phyloP scores from a whole-genome alignment of 176 grass and related monocot species.

The Paspalum notatum region DNA sequence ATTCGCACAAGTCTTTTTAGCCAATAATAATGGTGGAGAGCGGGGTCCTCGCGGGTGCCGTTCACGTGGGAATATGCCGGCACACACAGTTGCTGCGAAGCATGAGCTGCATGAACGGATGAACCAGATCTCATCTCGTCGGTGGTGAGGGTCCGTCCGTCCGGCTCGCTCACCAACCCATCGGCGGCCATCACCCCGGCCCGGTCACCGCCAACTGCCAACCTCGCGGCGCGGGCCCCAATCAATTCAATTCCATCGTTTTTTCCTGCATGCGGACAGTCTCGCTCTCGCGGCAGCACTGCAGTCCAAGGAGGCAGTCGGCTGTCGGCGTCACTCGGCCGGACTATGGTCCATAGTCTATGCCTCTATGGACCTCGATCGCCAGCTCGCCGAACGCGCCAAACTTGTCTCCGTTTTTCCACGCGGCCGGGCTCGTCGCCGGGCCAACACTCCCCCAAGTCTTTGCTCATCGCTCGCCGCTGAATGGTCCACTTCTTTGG shows the following conservation, averaged over 20 bases:
- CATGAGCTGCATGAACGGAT: no score
- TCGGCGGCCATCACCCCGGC: no score
- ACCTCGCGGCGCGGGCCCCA: no score
- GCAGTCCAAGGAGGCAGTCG: no score
- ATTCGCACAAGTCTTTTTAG: neutral
- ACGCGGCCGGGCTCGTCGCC: constrained; percentile 6
- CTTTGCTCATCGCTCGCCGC: neutral
- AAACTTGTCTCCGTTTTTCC: constrained; percentile 29
- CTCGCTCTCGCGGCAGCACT: no score
- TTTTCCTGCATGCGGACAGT: neutral
- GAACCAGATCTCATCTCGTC: constrained; percentile 2
- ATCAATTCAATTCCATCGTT: neutral
- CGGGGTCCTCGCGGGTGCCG: neutral
- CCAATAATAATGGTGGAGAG: neutral
- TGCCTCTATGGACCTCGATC: no score
- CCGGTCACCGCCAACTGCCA: no score
- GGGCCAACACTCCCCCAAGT: neutral
- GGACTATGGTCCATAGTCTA: no score
- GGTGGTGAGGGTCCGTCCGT: neutral
- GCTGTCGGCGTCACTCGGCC: neutral
- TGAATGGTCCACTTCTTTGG: neutral
- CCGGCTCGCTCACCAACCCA: no score
- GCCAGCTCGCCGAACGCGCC: constrained; percentile 34
- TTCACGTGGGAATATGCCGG: constrained; percentile 38
- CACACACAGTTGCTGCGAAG: neutral